phyloP scores from a whole-genome alignment of 2,329 filamentous ascomycete genomes.

The Xylariales sp. region DNA sequence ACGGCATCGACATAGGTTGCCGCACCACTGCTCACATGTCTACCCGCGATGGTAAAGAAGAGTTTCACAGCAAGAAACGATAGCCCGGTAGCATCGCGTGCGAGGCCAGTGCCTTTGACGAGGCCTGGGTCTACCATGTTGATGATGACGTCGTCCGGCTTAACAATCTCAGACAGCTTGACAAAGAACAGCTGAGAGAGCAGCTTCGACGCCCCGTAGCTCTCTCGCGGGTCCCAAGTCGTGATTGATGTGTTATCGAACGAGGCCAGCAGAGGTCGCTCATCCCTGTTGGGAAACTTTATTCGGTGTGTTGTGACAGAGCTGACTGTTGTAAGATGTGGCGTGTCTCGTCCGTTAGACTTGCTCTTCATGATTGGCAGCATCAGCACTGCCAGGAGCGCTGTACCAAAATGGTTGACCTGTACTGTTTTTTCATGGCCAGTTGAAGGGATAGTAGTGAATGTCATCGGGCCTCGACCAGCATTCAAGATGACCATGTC shows the following conservation, averaged over 20 bases:
- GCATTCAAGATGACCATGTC: slow-evolving; percentile 22
- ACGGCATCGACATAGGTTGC: neutral
- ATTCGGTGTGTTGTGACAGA: slow-evolving; percentile 17
- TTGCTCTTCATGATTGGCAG: slow-evolving; percentile 40
- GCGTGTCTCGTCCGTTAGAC: slow-evolving; percentile 4
- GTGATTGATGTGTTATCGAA: slow-evolving; percentile 6
- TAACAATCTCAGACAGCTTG: slow-evolving; percentile 22
- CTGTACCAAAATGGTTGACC: slow-evolving; percentile 48
- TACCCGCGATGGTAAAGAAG: neutral
- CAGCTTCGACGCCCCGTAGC: slow-evolving; percentile 19
- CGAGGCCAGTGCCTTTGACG: slow-evolving; percentile 10
- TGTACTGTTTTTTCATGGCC: slow-evolving; percentile 39
- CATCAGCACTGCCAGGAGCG: slow-evolving; percentile 40
- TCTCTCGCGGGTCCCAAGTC: slow-evolving; percentile 10
- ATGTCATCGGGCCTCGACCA: slow-evolving; percentile 18
- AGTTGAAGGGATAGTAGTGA: slow-evolving; percentile 14
- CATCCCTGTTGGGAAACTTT: slow-evolving; percentile 11
- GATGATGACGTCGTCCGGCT: slow-evolving; percentile 9
- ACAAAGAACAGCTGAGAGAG: slow-evolving; percentile 19
- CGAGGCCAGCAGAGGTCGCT: slow-evolving; percentile 10
- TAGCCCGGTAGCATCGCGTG: slow-evolving; percentile 4
- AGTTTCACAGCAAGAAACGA: neutral
- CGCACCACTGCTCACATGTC: neutral
- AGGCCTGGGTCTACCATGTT: slow-evolving; percentile 2
- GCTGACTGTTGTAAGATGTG: slow-evolving; percentile 19